Base-by-base conservation (phyloP, 495 filamentous ascomycete species). In the Cairneyella variabilis region DNA sequence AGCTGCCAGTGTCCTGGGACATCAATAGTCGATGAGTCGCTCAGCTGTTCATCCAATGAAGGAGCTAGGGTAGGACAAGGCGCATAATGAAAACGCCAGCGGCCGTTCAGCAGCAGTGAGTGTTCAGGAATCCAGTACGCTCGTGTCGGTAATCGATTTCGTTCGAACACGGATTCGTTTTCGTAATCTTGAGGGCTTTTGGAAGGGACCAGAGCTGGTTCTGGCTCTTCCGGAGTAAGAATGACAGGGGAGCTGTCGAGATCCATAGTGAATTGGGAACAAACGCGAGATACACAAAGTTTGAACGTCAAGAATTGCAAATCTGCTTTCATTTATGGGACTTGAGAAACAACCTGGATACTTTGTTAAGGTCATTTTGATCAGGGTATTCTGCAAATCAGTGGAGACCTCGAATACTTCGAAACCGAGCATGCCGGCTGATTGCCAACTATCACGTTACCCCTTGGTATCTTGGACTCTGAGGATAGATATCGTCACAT, bases 1-100 rank as follows among this genome's bases (percentile, higher is more conserved):
- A 83, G 69, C 57, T 88, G 84, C 84, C 84, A 88, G 71, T 85
- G 83, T 8, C 82, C 79, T 3, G 83, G 84, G 3, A 88, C 84
- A 37, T 71, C 59, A 52, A 85, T 82, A 28, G 68, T 47, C 4
- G 40, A 48, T n/a, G 45, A 77, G 32, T 69, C 61, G 12, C 63
- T 69, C 78, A 83, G 84, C 22, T 44, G 16, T 22, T 56, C 53
- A 2, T 25, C 17, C 8, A 21, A 22, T 41, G 20, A 41, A 9
- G 49, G 53, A 22, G 47, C 48, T 34, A 48, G 41, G 12, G 8
- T 18, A 1, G 53, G 53, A 20, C 27, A 41, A 22, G 36, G 25
- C 7, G 53, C 48, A 47, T 56, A 60, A 25, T 60, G 66, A 58
- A 81, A 70, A 34, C 70, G 47, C 74, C 76, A 75, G 53, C 56